Conservation (phyloP, 306 rosid genomes). For the Lupinus albus region DNA sequence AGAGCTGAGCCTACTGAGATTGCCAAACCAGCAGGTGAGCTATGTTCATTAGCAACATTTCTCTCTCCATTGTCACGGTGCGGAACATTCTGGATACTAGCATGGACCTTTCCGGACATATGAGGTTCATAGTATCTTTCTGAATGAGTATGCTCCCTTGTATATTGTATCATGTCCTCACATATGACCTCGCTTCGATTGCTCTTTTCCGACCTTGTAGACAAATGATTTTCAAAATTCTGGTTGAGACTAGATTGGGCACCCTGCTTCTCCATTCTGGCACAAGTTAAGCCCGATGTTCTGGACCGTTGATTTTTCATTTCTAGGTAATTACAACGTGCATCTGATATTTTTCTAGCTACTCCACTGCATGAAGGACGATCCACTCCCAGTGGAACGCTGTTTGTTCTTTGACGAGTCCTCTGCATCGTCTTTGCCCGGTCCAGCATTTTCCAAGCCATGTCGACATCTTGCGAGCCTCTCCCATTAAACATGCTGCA, state of each 20-base stretch:
- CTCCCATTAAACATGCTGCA: conserved; percentile 2
- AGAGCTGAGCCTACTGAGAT: conserved; percentile 40
- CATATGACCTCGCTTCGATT: conserved; percentile 31
- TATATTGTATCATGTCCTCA: conserved; percentile 42
- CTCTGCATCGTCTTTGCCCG: conserved; percentile 51
- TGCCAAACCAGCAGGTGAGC: conserved; percentile 35
- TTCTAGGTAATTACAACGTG: conserved; percentile 23
- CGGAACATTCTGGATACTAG: conserved; percentile 32
- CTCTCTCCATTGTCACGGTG: conserved; percentile 31
- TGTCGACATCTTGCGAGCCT: conserved; percentile 46
- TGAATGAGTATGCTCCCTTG: conserved; percentile 35
- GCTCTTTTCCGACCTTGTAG: conserved; percentile 40
- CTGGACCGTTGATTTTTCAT: conserved; percentile 38
- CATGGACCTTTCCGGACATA: conserved; percentile 17
- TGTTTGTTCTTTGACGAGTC: conserved; percentile 37
- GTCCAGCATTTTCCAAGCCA: conserved; percentile 87
- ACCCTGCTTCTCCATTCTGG: conserved; percentile 38
- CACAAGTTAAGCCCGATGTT: conserved; percentile 23
- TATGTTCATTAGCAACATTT: conserved; percentile 35
- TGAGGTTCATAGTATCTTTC: conserved; percentile 41
- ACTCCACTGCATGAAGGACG: conserved; percentile 39
- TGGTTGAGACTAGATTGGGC: conserved; percentile 24
- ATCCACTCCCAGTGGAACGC: conserved; percentile 38
- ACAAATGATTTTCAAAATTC: conserved; percentile 26
- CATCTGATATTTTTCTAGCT: conserved; percentile 41